Conservation (phyloP, 2,329 filamentous ascomycete species). For the Phyllosticta capitalensis region DNA sequence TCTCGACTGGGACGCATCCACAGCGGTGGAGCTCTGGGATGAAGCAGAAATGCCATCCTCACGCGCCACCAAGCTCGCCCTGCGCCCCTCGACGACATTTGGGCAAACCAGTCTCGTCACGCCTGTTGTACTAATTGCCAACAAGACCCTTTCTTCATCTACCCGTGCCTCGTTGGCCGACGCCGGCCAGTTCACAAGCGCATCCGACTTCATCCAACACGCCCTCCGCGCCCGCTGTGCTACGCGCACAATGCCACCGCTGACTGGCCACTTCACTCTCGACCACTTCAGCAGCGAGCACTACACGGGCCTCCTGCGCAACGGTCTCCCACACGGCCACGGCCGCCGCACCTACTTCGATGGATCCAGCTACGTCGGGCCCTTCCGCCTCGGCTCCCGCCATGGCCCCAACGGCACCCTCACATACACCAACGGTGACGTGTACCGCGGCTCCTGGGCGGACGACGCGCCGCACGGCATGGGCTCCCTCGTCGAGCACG, state of each 20-base stretch:
- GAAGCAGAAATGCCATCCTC: slow-evolving; percentile 27
- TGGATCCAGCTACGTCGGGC: slow-evolving; percentile 47
- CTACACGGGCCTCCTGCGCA: slow-evolving; percentile 44
- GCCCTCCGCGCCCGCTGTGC: slow-evolving; percentile 35
- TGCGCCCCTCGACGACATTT: slow-evolving; percentile 26
- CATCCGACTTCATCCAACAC: slow-evolving; percentile 35
- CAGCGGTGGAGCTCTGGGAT: slow-evolving; percentile 43
- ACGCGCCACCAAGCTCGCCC: slow-evolving; percentile 15
- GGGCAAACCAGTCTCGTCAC: slow-evolving; percentile 15
- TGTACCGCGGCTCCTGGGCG: slow-evolving; percentile 47
- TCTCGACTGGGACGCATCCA: slow-evolving; percentile 22
- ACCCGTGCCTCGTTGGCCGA: slow-evolving; percentile 22
- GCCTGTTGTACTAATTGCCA: slow-evolving; percentile 24
- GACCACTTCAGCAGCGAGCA: slow-evolving; percentile 47
- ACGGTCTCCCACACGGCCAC: slow-evolving; percentile 42
- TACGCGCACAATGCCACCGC: slow-evolving; percentile 25
- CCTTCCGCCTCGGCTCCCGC: slow-evolving; percentile 43
- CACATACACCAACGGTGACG: slow-evolving; percentile 55
- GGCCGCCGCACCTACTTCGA: slow-evolving; percentile 44
- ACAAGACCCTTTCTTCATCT: slow-evolving; percentile 19
- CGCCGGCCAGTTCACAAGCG: slow-evolving; percentile 26
- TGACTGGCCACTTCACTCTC: slow-evolving; percentile 39
- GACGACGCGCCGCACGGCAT: slow-evolving; percentile 56
- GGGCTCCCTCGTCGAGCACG: slow-evolving; percentile 46
- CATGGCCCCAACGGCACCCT: slow-evolving; percentile 46